Base-by-base conservation (phyloP, 768 basidiomycete species). In the Dendrothele bispora region DNA sequence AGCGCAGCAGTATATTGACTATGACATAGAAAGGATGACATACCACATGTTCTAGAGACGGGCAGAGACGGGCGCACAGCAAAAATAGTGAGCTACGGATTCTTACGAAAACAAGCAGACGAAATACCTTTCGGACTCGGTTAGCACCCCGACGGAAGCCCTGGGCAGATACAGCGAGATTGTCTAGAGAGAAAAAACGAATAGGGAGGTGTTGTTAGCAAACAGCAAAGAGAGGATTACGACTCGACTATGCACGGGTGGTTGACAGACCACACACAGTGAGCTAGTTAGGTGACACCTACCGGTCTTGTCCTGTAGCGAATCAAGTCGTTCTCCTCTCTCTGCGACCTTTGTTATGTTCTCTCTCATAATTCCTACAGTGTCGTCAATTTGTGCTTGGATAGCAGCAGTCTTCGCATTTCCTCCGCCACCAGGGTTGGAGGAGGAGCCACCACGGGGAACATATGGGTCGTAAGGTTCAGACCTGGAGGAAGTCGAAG, bases 391-490 rank as follows among this genome's bases (percentile, higher is more conserved):
- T 71, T 98, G 94, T n/a, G 79, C 79, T 67, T 98, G 95, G 58
- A 98, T 95, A 48, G 89, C 91, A 3, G 91, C 90, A 0, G 95
- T 98, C 81, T 95, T 92, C 41, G 86, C 62, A 62, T 84, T 91
- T 53, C 81, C 82, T 42, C 74, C 44, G 25, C 63, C 71, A 34
- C 77, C 69, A 27, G 79, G 67, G 37, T 75, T 77, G 11, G 85
- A 74, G 41, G 83, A 78, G 48, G 81, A 72, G 67, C 88, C 87
- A 66, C 80, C 83, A 59, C 90, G 86, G 55, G 95, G 94, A 53
- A 98, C 79, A 72, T 99, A 98, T 56, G 95, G 95, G 80, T 98
- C 95, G 72, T 98, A 98, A 64, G 93, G 95, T 74, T 95, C 91
- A 64, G 93, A 92, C 93, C 93, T 95, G 66, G 45, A 49, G 46